These are phyloP conservation scores for Teratosphaeria zuluensis DNA, from an alignment of 2,329 filamentous ascomycete species.

Conservation along the genomic window DNA sequence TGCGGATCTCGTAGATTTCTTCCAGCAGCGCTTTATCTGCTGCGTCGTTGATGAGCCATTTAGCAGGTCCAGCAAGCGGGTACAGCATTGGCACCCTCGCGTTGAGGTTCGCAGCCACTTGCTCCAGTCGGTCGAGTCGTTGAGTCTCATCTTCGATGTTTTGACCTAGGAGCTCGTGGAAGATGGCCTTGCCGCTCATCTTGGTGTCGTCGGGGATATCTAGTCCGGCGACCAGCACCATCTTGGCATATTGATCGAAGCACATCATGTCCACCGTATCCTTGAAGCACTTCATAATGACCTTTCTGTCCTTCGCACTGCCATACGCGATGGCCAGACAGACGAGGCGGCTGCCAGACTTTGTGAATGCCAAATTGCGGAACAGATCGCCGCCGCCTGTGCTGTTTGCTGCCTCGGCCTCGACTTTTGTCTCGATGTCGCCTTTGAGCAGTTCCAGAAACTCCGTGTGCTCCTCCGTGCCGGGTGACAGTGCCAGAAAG, in stretches of 20 bases:
- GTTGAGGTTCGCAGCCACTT: conserved; percentile 58
- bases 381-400: conserved; percentile 64
- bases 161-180: conserved; percentile 72
- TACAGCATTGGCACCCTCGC: conserved; percentile 64
- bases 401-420: conserved; percentile 9
- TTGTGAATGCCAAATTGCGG: conserved; percentile 94
- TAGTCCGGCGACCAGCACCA: conserved; percentile 73
- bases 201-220: conserved; percentile 95
- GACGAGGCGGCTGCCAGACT: conserved; percentile 72
- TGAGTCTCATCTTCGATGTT: conserved; percentile 37
- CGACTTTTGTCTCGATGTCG: conserved; percentile 58
- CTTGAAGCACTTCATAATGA: conserved; percentile 80
- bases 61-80: conserved; percentile 57
- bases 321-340: conserved; percentile 76
- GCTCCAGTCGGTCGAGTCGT: conserved; percentile 46
- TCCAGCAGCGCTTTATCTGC: conserved; percentile 59
- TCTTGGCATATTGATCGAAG: conserved; percentile 66
- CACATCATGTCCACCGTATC: conserved; percentile 81
- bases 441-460: conserved; percentile 86
- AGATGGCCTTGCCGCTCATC: conserved; percentile 72
- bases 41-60: conserved; percentile 57
- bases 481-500: conserved; percentile 68
- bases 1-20: conserved; percentile 69
- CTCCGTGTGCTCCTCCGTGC: conserved; percentile 72
- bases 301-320: conserved; percentile 83